Percentiles rank a stretch among this genome's conserved stretches.
Evolutionary conservation across 495 filamentous ascomycete species (phyloP).

Genomic region (Beverwykella pulmonaria): DNA sequence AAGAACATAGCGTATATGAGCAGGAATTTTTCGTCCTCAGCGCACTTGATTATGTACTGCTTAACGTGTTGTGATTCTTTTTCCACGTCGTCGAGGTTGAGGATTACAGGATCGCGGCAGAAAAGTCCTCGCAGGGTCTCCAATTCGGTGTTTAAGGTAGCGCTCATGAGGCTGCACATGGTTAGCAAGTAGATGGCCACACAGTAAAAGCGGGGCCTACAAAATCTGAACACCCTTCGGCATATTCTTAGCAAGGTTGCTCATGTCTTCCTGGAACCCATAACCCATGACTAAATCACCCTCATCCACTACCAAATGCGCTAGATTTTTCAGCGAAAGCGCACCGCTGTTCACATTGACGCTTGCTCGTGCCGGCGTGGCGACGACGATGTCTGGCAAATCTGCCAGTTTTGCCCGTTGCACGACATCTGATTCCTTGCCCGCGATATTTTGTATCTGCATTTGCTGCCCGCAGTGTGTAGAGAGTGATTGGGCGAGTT

Average conservation of each 20-base stretch:
- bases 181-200: not conserved
- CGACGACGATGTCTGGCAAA: conserved; percentile 82
- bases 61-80: conserved; percentile 71
- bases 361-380: conserved; percentile 79
- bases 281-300: conserved; percentile 94
- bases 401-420: conserved; percentile 85
- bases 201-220: not conserved
- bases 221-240: conserved; percentile 86
- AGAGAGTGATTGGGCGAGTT: conserved; percentile 69
- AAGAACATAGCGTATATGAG: conserved; percentile 93
- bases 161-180: conserved; percentile 69
- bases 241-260: conserved; percentile 70
- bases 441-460: conserved; percentile 78
- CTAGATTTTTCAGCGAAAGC: conserved; percentile 68
- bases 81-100: conserved; percentile 76
- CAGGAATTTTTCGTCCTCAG: conserved; percentile 96
- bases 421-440: conserved; percentile 82
- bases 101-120: conserved; percentile 73
- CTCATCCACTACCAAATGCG: conserved; percentile 89
- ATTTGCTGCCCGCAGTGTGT: conserved; percentile 83
- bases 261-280: conserved; percentile 88
- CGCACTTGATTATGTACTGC: conserved; percentile 88
- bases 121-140: conserved; percentile 84
- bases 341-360: conserved; percentile 69
- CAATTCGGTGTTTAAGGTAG: conserved; percentile 83